Conservation (phyloP, 306 rosid species). For the Corylus americana region DNA sequence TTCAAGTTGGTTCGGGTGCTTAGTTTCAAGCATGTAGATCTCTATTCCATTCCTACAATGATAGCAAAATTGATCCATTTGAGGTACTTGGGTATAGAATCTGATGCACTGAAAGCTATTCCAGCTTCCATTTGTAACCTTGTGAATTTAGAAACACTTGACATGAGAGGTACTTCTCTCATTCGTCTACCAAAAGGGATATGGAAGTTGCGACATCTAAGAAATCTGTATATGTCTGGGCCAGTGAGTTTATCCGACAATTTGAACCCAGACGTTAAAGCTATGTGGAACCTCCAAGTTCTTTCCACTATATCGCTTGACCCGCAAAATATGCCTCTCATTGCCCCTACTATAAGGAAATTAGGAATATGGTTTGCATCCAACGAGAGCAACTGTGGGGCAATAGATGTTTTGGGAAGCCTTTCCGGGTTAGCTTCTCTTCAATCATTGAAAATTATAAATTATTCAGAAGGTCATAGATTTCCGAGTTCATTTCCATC, state of each 20-base stretch:
- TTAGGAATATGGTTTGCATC: background rate
- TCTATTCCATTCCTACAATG: background rate
- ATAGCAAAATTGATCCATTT: background rate
- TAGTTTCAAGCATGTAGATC: background rate
- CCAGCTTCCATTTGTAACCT: background rate
- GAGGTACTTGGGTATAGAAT: background rate
- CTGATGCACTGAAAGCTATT: background rate
- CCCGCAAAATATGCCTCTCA: background rate
- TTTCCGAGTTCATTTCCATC: background rate
- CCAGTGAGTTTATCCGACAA: background rate
- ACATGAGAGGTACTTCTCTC: background rate
- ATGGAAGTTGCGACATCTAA: background rate
- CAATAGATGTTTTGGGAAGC: background rate
- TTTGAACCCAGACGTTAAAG: background rate
- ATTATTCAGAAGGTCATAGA: background rate
- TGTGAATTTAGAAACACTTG: slow-evolving; percentile 5
- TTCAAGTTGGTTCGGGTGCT: slow-evolving; percentile 1
- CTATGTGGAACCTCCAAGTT: background rate
- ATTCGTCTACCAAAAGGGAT: background rate
- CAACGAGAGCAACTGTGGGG: background rate
- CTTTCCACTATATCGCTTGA: background rate
- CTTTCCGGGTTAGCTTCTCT: background rate
- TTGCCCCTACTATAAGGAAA: background rate
- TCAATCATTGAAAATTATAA: background rate
- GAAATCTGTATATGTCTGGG: background rate